phyloP scores from a whole-genome alignment of 176 grass and related monocot genomes.

The Juncus effusus region DNA sequence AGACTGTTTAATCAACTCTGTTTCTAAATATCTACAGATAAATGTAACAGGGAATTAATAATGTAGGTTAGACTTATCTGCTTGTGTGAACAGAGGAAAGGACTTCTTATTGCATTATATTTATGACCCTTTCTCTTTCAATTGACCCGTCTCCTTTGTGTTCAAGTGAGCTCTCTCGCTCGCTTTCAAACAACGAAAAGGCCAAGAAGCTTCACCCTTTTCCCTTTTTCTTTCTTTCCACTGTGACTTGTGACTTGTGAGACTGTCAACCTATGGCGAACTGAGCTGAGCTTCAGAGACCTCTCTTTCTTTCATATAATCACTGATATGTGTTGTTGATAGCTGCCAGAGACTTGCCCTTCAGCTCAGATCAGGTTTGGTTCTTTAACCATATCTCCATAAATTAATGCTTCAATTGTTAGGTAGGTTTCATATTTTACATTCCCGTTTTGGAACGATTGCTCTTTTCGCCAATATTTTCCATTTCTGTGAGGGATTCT shows the following conservation, averaged over 20 bases:
- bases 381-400: not conserved
- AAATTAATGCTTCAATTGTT: conserved; percentile 4
- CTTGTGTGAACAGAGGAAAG: too few relatives aligned
- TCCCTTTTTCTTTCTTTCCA: too few relatives aligned
- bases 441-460: too few relatives aligned
- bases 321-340: not conserved
- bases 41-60: too few relatives aligned
- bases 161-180: not conserved
- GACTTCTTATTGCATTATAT: too few relatives aligned
- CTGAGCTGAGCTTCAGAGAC: conserved; percentile 9
- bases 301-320: not conserved
- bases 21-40: too few relatives aligned
- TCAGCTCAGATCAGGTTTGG: not conserved
- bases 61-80: too few relatives aligned
- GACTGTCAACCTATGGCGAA: not conserved
- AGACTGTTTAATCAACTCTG: too few relatives aligned
- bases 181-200: not conserved
- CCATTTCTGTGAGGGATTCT: too few relatives aligned
- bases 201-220: conserved; percentile 8
- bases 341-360: conserved; percentile 13
- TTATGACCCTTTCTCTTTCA: too few relatives aligned
- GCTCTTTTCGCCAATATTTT: too few relatives aligned
- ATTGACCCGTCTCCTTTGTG: too few relatives aligned
- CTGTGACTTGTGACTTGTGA: not conserved
- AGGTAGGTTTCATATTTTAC: not conserved